Conservation (phyloP, 2,329 filamentous ascomycete species). For the Cladosporium sp. region DNA sequence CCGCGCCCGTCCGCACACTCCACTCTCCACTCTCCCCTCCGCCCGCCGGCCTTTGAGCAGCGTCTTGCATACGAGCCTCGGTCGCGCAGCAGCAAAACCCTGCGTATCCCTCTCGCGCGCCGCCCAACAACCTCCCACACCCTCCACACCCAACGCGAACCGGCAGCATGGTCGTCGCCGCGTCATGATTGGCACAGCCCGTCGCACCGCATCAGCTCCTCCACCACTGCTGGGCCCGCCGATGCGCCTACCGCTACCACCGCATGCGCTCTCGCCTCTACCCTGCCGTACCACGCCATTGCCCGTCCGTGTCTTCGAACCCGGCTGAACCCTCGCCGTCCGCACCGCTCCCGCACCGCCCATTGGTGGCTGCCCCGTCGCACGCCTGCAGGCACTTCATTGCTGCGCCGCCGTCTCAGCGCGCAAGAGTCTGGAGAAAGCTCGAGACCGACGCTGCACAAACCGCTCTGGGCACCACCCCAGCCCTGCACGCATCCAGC, state of each 20-base stretch:
- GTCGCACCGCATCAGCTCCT: conserved; percentile 21
- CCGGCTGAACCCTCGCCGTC: conserved; percentile 23
- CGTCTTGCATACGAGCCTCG: not conserved
- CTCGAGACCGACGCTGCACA: conserved; percentile 3
- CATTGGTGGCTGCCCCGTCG: conserved; percentile 17
- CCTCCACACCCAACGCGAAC: not conserved
- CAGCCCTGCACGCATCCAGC: not conserved
- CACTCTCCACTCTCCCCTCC: not conserved
- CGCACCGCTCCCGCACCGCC: conserved; percentile 9
- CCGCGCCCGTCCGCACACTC: not conserved
- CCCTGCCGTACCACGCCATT: conserved; percentile 32
- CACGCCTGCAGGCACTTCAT: not conserved
- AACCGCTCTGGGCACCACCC: conserved; percentile 6
- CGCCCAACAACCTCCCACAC: not conserved
- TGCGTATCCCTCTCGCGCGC: not conserved
- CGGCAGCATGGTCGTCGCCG: conserved; percentile 20
- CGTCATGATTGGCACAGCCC: conserved; percentile 23
- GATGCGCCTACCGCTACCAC: conserved; percentile 19
- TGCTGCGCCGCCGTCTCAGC: not conserved
- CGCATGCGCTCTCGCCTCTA: conserved; percentile 21
- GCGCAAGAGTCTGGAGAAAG: not conserved
- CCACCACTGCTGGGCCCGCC: conserved; percentile 19
- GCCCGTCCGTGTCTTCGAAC: conserved; percentile 22
- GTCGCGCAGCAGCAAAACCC: not conserved
- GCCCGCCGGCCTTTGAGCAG: not conserved